Evolutionary conservation across 2,329 filamentous ascomycete genomes (phyloP).

Genomic region (Talaromyces sp.): DNA sequence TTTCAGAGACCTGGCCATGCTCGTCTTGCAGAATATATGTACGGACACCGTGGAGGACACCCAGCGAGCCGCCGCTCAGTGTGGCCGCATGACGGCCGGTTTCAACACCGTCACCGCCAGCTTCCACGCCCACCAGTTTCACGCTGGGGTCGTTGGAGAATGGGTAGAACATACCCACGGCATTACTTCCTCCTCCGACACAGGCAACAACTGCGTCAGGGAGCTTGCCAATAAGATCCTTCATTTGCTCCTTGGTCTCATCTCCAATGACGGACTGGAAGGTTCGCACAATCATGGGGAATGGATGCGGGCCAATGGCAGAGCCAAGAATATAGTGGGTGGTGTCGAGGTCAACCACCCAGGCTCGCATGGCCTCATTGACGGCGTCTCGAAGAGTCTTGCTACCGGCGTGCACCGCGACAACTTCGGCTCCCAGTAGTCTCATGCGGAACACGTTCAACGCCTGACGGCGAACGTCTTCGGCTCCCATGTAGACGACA

Average conservation of each 20-base stretch:
- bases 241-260: slow-evolving; percentile 91
- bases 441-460: slow-evolving; percentile 99
- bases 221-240: slow-evolving; percentile 74
- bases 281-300: slow-evolving; percentile 93
- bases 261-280: slow-evolving; percentile 96
- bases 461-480: slow-evolving; percentile 92
- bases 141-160: slow-evolving; percentile 82
- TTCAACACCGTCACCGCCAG: slow-evolving; percentile 86
- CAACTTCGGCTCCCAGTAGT: slow-evolving; percentile 84
- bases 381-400: slow-evolving; percentile 80
- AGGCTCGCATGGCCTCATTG: slow-evolving; percentile 90
- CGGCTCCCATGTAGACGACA: slow-evolving; percentile 96
- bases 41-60: slow-evolving; percentile 89
- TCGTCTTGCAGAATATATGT: slow-evolving; percentile 93
- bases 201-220: slow-evolving; percentile 96
- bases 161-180: slow-evolving; percentile 96
- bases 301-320: slow-evolving; percentile 94
- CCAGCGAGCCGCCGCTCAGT: slow-evolving; percentile 77
- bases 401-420: slow-evolving; percentile 87
- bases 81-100: slow-evolving; percentile 84
- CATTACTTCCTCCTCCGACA: slow-evolving; percentile 92
- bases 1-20: slow-evolving; percentile 89
- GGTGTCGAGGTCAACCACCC: slow-evolving; percentile 87
- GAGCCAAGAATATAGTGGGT: slow-evolving; percentile 99
- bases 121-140: slow-evolving; percentile 88